Evolutionary conservation across 306 rosid species (phyloP).

Genomic region (Cucumis melo): DNA sequence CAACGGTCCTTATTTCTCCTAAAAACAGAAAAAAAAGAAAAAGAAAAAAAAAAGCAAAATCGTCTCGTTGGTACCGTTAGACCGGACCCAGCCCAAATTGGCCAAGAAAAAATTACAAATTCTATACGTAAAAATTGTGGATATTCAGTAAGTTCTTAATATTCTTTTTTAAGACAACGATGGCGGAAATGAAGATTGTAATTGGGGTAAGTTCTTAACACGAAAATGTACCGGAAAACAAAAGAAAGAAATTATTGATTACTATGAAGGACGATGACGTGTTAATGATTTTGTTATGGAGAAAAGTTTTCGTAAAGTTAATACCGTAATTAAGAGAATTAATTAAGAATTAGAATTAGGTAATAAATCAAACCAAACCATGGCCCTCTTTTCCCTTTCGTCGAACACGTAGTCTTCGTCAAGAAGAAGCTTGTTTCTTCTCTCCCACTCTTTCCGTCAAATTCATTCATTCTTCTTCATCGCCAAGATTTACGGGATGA

Average conservation of each 20-base stretch:
- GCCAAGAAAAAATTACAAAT: neutral
- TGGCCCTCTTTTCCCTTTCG: neutral
- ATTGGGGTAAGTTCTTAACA: no score
- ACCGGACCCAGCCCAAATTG: neutral
- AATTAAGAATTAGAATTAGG: neutral
- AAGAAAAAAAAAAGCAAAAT: neutral
- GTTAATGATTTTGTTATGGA: neutral
- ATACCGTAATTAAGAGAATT: neutral
- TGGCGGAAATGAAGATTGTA: no score
- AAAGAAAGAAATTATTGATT: neutral
- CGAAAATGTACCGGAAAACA: neutral
- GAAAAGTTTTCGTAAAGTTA: neutral
- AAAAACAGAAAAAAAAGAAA: no score
- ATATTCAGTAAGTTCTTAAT: neutral
- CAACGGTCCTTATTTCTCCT: neutral
- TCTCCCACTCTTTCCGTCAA: neutral
- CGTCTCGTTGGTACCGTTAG: neutral
- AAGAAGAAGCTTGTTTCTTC: neutral
- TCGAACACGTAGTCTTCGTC: constrained; percentile 1
- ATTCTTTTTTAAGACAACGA: no score
- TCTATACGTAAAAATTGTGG: neutral
- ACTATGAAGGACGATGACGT: neutral
- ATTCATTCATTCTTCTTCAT: neutral
- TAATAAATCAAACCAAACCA: neutral
- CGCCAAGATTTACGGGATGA: neutral